phyloP scores from a whole-genome alignment of 306 rosid species.

The Elaeagnus macrophylla region DNA sequence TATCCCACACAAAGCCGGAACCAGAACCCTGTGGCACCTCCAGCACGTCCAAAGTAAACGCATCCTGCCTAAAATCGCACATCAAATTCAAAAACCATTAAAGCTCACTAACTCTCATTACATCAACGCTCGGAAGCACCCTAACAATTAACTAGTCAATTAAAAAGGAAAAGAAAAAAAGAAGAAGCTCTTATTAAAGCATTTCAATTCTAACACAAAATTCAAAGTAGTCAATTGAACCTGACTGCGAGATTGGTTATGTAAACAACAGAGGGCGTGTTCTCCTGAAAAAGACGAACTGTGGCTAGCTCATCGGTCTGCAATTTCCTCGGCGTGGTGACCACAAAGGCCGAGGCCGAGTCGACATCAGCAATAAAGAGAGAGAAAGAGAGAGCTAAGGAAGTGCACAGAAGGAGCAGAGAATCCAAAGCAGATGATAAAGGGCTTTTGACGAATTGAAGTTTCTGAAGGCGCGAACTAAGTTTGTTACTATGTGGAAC shows the following conservation, averaged over 20 bases:
- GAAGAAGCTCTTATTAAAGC: too few relatives aligned
- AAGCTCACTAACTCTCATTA: slow-evolving; percentile 2
- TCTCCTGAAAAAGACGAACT: slow-evolving; percentile 81
- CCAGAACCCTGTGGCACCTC: slow-evolving; percentile 99
- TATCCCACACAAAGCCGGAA: slow-evolving; percentile 96
- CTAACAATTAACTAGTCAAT: too few relatives aligned
- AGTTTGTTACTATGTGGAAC: neutral
- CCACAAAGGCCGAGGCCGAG: slow-evolving; percentile 73
- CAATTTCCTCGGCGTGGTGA: slow-evolving; percentile 56
- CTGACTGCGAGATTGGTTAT: slow-evolving; percentile 85
- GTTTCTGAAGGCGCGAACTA: slow-evolving; percentile 7
- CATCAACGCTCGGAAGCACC: neutral
- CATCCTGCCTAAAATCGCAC: slow-evolving; percentile 72
- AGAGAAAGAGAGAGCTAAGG: slow-evolving; percentile 60
- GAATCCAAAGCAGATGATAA: slow-evolving; percentile 28
- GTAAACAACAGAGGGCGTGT: slow-evolving; percentile 87
- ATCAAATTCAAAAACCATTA: slow-evolving; percentile 5
- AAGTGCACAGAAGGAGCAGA: slow-evolving; percentile 50
- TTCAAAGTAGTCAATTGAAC: slow-evolving; percentile 18
- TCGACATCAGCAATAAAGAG: slow-evolving; percentile 52
- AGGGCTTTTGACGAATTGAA: slow-evolving; percentile 2
- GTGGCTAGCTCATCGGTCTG: slow-evolving; percentile 95
- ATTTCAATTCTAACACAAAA: neutral
- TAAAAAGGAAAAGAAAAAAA: too few relatives aligned
- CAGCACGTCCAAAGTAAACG: slow-evolving; percentile 82